These are phyloP conservation scores for Medicago ruthenica DNA, from an alignment of 306 rosid species.

Conservation along the genomic window DNA sequence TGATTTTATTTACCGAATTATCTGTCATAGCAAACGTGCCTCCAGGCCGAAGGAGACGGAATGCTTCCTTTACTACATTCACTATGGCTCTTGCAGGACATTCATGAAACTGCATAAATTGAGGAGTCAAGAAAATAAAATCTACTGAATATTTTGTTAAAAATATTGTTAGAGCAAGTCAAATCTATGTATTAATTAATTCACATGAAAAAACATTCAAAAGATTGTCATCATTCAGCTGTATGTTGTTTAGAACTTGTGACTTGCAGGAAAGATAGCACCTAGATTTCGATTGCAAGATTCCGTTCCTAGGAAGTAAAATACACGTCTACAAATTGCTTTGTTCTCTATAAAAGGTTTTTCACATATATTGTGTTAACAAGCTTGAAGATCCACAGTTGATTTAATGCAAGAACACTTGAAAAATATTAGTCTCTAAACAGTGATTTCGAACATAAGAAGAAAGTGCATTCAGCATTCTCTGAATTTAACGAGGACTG, in stretches of 20 bases:
- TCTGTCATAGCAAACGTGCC: constrained; percentile 67
- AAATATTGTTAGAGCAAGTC: constrained; percentile 5
- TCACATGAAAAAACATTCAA: background rate
- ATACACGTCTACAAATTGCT: background rate
- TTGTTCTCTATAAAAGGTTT: background rate
- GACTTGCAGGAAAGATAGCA: constrained; percentile 17
- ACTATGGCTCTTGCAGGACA: constrained; percentile 67
- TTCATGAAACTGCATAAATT: constrained; percentile 63
- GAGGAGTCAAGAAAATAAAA: constrained; percentile 21
- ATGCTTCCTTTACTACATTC: constrained; percentile 58
- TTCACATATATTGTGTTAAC: background rate
- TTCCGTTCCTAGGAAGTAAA: constrained; percentile 24
- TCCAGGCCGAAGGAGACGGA: constrained; percentile 74
- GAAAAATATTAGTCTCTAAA: constrained; percentile 8
- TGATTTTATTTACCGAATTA: constrained; percentile 53
- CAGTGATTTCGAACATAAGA: background rate
- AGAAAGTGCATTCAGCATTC: background rate
- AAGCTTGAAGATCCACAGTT: background rate
- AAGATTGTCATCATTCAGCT: constrained; percentile 5
- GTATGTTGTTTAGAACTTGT: constrained; percentile 11
- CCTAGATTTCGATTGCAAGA: constrained; percentile 9
- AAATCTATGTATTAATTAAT: background rate
- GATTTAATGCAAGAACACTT: background rate
- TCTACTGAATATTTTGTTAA: background rate
- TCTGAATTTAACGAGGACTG: constrained; percentile 5